phyloP scores from a whole-genome alignment of 176 grass and related monocot species.

The Triticum dicoccoides region DNA sequence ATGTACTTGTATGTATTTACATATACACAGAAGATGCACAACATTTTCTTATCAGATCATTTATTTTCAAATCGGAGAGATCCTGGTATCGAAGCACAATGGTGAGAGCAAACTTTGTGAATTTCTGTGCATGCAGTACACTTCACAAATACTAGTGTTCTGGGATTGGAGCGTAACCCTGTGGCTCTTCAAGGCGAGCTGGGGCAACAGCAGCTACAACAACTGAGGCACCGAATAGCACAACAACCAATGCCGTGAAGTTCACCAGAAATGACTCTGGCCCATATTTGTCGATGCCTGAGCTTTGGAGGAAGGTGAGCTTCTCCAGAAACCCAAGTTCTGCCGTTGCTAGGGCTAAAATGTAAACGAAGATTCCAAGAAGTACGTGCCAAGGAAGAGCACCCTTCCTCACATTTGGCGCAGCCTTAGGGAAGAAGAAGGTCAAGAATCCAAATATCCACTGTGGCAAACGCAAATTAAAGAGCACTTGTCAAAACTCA shows the following conservation, averaged over 20 bases:
- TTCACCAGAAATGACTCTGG: conserved; percentile 83
- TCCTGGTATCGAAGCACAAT: neutral
- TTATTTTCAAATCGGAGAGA: neutral
- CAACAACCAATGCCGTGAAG: conserved; percentile 68
- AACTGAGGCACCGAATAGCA: conserved; percentile 66
- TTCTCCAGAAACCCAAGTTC: conserved; percentile 78
- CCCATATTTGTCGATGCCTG: conserved; percentile 66
- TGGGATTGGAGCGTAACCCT: conserved; percentile 59
- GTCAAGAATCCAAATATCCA: conserved; percentile 77
- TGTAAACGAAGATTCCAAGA: conserved; percentile 80
- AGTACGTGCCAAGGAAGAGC: conserved; percentile 85
- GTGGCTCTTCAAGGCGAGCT: conserved; percentile 55
- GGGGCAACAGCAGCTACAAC: conserved; percentile 65
- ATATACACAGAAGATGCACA: conserved; percentile 18
- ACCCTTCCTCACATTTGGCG: conserved; percentile 45
- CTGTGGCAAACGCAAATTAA: conserved; percentile 43
- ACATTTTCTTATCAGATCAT: conserved; percentile 7
- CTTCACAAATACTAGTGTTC: conserved; percentile 36
- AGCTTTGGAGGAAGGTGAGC: conserved; percentile 77
- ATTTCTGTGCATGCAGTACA: neutral
- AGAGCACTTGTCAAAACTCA: neutral
- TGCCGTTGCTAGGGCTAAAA: conserved; percentile 65
- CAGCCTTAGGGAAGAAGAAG: conserved; percentile 67
- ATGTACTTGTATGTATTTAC: neutral
- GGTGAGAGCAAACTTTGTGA: neutral